phyloP scores from a whole-genome alignment of 2,329 filamentous ascomycete genomes.

The Fulvia fulva region DNA sequence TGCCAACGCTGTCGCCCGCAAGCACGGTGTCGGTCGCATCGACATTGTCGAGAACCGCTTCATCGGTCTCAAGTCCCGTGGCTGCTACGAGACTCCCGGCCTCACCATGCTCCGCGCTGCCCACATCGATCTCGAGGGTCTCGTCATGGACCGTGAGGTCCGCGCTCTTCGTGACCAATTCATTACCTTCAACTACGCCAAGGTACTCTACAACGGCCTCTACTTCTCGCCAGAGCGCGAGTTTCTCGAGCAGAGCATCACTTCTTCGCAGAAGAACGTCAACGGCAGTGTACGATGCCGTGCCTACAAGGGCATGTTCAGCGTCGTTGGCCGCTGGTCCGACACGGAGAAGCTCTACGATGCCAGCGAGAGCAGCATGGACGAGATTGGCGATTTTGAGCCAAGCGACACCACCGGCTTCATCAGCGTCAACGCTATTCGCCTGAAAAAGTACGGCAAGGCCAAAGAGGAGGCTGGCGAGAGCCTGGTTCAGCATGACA shows the following conservation, averaged over 20 bases:
- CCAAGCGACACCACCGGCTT: slow-evolving; percentile 65
- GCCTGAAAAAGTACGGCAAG: slow-evolving; percentile 44
- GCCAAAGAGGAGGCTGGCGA: slow-evolving; percentile 36
- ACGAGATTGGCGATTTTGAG: slow-evolving; percentile 65
- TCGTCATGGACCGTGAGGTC: slow-evolving; percentile 65
- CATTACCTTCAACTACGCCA: slow-evolving; percentile 61
- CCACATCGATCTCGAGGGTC: slow-evolving; percentile 61
- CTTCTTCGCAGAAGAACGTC: slow-evolving; percentile 57
- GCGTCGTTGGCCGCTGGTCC: slow-evolving; percentile 55
- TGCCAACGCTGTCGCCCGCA: slow-evolving; percentile 66
- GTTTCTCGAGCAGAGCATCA: slow-evolving; percentile 64
- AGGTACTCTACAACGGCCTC: slow-evolving; percentile 58
- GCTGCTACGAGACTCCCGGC: slow-evolving; percentile 70
- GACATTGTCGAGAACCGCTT: slow-evolving; percentile 82
- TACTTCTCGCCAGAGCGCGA: slow-evolving; percentile 69
- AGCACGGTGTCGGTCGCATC: slow-evolving; percentile 72
- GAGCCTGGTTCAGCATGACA: slow-evolving; percentile 28
- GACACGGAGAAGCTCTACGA: slow-evolving; percentile 68
- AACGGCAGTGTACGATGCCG: slow-evolving; percentile 60
- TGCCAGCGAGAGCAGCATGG: slow-evolving; percentile 64
- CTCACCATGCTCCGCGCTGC: slow-evolving; percentile 55
- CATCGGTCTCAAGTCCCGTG: slow-evolving; percentile 74
- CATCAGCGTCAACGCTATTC: slow-evolving; percentile 66
- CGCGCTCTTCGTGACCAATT: slow-evolving; percentile 68
- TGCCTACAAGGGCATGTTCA: slow-evolving; percentile 64